Evolutionary conservation across 1,139 yeast genomes (phyloP), one percentile per base, ranked within the genome.

Genomic region (Lodderomyces beijingensis): DNA sequence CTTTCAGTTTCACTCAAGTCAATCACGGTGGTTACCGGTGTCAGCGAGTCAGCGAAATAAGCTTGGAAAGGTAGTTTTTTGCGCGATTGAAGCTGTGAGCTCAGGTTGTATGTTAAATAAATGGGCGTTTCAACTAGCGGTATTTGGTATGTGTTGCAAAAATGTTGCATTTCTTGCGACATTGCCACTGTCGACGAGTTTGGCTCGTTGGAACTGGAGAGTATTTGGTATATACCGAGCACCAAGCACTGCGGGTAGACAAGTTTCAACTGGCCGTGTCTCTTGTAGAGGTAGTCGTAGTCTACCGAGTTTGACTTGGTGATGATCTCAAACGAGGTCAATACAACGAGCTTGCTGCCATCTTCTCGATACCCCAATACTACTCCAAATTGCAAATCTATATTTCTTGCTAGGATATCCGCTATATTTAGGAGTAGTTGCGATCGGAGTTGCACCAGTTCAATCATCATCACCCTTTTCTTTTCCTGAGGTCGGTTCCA

Each of bases 211-310:
- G 9, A 7, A 10, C 21, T 19, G 10, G 7, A 8, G 11, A 6
- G 8, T 38, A 59, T 40, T 10, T 51, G 51, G 38, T 61, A 64
- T 1, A 61, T 27, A 0, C 70, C 70, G 5, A 62, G 40, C 4
- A 62, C 41, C 9, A 40, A 34, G 18, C 46, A 48, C 18, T 51
- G 49, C 0, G 68, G 66, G 9, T 47, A 37, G 0, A 62, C 57
- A 0, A 56, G 47, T 11, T 42, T 36, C 38, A 56, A 55, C 36
- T 62, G 66, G 4, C 44, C 50, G 23, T 49, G 41, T 32, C 67
- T 43, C 22, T 44, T 49, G 13, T 45, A 29, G 23, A 60, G 46
- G 36, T 50, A 62, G 4, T 44, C 50, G 16, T 38, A 32, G 39
- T 63, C 61, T 2, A 60, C 36, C 2, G 15, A 25, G 14, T 34